Percentiles rank a stretch among this genome's conserved stretches.
Conservation (phyloP, 805 yeast genomes). For the Ogataea henricii region DNA sequence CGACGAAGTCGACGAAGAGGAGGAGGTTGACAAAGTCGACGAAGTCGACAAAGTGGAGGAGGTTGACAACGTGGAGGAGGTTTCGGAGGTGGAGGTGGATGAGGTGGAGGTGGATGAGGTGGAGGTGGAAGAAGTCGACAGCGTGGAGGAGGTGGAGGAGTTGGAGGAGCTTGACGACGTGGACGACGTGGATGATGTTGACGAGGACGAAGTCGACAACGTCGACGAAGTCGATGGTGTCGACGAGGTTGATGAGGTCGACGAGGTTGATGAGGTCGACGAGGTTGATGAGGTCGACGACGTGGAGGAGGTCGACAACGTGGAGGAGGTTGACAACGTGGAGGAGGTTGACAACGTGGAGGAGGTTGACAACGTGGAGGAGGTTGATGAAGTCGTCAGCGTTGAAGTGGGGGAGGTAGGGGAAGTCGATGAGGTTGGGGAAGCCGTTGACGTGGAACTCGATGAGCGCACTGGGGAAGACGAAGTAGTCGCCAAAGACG, state of each 20-base stretch:
- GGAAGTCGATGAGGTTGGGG: slow-evolving; percentile 11
- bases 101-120: slow-evolving; percentile 27
- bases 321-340: too few species aligned
- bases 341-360: too few species aligned
- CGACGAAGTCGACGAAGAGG: slow-evolving; percentile 7
- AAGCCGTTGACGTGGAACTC: slow-evolving; percentile 10
- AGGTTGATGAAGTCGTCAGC: slow-evolving; percentile 10
- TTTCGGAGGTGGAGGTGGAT: slow-evolving; percentile 20
- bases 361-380: too few species aligned
- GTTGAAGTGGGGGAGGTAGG: slow-evolving; percentile 9
- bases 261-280: not conserved
- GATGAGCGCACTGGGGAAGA: slow-evolving; percentile 19
- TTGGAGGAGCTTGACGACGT: slow-evolving; percentile 8
- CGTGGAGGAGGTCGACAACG: slow-evolving; percentile 9
- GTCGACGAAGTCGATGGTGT: slow-evolving; percentile 8
- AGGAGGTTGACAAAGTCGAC: not conserved
- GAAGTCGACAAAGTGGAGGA: slow-evolving; percentile 19
- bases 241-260: not conserved
- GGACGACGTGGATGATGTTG: too few species aligned
- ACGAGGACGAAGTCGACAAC: too few species aligned
- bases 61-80: slow-evolving; percentile 28
- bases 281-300: slow-evolving; percentile 3
- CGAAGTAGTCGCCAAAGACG: too few species aligned
- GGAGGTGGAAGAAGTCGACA: slow-evolving; percentile 27
- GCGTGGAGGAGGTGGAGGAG: slow-evolving; percentile 17